Percentiles rank a stretch among this genome's conserved stretches.
Conservation (phyloP, 345 rosid species). For the Ceriops decandra region DNA sequence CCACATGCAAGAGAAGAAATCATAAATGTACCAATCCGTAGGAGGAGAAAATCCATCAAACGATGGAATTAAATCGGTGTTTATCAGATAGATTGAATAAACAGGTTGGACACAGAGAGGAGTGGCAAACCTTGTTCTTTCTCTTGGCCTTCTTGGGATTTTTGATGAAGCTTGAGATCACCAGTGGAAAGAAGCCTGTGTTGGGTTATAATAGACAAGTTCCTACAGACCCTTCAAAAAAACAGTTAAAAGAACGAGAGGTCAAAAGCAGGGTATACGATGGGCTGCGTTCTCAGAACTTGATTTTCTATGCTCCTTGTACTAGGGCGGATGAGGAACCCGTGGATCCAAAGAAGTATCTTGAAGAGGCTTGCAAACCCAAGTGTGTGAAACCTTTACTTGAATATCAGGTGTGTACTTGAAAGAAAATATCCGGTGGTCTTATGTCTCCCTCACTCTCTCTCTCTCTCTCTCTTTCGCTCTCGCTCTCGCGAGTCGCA, state of each 20-base stretch:
- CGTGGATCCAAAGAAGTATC: constrained; percentile 50
- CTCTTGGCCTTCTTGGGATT: constrained; percentile 76
- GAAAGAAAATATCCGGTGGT: not conserved
- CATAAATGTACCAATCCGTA: no score
- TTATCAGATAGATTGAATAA: not conserved
- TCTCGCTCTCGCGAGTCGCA: no score
- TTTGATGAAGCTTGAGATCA: constrained; percentile 63
- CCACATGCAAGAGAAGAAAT: no score
- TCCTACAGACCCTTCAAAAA: constrained; percentile 40
- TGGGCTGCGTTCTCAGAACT: constrained; percentile 36
- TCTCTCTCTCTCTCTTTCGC: no score
- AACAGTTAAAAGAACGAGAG: constrained; percentile 52
- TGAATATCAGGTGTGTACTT: constrained; percentile 46
- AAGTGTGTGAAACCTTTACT: constrained; percentile 58
- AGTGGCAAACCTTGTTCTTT: constrained; percentile 55
- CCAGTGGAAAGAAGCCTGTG: constrained; percentile 35
- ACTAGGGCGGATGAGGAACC: constrained; percentile 69
- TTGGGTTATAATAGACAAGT: constrained; percentile 25
- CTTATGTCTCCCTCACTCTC: no score
- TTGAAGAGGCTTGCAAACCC: constrained; percentile 64
- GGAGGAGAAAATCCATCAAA: not conserved
- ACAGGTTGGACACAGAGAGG: not conserved
- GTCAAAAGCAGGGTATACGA: constrained; percentile 92
- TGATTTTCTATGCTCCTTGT: not conserved
- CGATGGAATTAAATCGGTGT: not conserved